phyloP scores from a whole-genome alignment of 228 moss, liverwort and hornwort species.

The Sphagnum magellanicum region DNA sequence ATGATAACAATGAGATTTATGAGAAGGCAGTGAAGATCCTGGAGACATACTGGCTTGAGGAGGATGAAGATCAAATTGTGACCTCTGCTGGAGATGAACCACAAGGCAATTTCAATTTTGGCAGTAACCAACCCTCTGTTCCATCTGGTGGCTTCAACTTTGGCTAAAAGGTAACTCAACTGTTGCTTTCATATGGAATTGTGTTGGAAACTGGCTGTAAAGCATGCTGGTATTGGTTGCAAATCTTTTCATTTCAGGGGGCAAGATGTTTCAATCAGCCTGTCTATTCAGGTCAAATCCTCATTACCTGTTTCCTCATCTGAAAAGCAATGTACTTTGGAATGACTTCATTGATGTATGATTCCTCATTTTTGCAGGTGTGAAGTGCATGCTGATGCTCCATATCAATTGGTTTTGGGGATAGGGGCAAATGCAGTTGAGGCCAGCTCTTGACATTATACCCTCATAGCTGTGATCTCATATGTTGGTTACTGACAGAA shows the following conservation, averaged over 20 bases:
- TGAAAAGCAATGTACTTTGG: no score
- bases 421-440: not conserved
- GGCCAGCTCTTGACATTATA: not conserved
- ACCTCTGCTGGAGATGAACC: slow-evolving; percentile 17
- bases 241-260: no score
- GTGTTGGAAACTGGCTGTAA: no score
- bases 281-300: no score
- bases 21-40: slow-evolving; percentile 70
- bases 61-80: slow-evolving; percentile 44
- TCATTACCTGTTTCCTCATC: no score
- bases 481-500: slow-evolving; percentile 1
- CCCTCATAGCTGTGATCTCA: slow-evolving; percentile 2
- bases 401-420: slow-evolving; percentile 3
- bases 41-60: slow-evolving; percentile 66
- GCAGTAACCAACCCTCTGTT: slow-evolving; percentile 46
- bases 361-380: no score
- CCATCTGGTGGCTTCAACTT: slow-evolving; percentile 68
- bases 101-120: slow-evolving; percentile 53
- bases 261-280: no score
- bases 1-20: slow-evolving; percentile 68
- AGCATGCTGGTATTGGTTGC: no score
- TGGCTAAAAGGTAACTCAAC: not conserved
- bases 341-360: no score
- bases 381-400: not conserved
- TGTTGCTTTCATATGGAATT: no score